Evolutionary conservation across 2,329 filamentous ascomycete genomes (phyloP).

Genomic region (Colletotrichum paranaense): DNA sequence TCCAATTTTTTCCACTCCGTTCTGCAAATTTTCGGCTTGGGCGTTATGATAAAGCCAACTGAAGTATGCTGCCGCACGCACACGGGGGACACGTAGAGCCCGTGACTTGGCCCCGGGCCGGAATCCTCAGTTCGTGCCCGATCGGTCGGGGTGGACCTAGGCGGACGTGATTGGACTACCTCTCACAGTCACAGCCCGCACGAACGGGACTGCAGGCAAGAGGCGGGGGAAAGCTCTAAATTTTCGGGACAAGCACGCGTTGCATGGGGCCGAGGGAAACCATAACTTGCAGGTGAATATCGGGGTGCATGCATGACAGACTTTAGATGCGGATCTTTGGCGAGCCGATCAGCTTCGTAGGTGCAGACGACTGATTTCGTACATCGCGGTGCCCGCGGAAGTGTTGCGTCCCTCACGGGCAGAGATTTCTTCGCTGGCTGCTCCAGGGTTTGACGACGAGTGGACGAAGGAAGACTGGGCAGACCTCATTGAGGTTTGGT

Average conservation of each 20-base stretch:
- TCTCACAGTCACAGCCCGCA: background rate
- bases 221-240: conserved; percentile 5
- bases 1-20: background rate
- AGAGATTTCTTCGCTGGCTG: background rate
- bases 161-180: conserved; percentile 2
- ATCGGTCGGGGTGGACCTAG: background rate
- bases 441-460: background rate
- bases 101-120: conserved; percentile 15
- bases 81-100: background rate
- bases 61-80: conserved; percentile 19
- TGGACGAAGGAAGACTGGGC: conserved; percentile 8
- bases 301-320: conserved; percentile 13
- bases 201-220: conserved; percentile 15
- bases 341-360: background rate
- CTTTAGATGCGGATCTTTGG: background rate
- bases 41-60: conserved; percentile 1
- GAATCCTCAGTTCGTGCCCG: background rate
- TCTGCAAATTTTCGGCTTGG: background rate
- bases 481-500: background rate
- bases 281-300: conserved; percentile 7
- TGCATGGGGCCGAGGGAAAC: conserved; percentile 6
- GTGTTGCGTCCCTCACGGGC: background rate
- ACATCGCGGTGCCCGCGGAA: background rate
- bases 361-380: background rate
- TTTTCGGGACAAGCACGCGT: background rate